Conservation (phyloP, 2,329 filamentous ascomycete genomes). For the Stylonectria norvegica region DNA sequence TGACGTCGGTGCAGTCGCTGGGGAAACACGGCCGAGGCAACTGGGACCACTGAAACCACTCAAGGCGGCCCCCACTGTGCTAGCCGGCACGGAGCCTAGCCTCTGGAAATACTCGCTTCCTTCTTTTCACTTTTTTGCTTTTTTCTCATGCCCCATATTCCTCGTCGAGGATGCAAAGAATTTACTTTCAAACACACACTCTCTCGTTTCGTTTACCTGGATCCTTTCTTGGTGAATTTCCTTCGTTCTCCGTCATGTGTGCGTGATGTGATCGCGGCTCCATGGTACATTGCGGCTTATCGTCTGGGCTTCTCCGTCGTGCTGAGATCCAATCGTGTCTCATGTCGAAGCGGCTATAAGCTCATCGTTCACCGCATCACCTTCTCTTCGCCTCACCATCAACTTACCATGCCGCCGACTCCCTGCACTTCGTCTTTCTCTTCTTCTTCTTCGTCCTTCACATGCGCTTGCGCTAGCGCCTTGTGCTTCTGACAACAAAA, state of each 20-base stretch:
- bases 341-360: neutral
- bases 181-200: slow-evolving; percentile 2
- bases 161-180: neutral
- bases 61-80: slow-evolving; percentile 11
- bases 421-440: neutral
- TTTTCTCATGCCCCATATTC: slow-evolving; percentile 2
- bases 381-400: neutral
- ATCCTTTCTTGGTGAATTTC: slow-evolving; percentile 10
- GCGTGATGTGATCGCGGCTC: slow-evolving; percentile 5
- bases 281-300: too few species aligned
- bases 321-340: neutral
- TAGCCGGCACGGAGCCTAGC: too few species aligned
- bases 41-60: slow-evolving; percentile 4
- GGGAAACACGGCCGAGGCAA: slow-evolving; percentile 1
- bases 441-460: too few species aligned
- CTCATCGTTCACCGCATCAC: neutral
- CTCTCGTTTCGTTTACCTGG: neutral
- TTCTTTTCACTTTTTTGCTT: slow-evolving; percentile 1
- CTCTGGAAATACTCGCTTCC: neutral
- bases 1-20: slow-evolving; percentile 4
- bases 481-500: too few species aligned
- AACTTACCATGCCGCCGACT: neutral
- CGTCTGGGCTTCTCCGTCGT: too few species aligned
- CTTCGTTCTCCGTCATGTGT: slow-evolving; percentile 2
- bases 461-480: too few species aligned